These are phyloP conservation scores for Epichloe coenophiala DNA, from an alignment of 2,329 filamentous ascomycete species.

Conservation along the genomic window DNA sequence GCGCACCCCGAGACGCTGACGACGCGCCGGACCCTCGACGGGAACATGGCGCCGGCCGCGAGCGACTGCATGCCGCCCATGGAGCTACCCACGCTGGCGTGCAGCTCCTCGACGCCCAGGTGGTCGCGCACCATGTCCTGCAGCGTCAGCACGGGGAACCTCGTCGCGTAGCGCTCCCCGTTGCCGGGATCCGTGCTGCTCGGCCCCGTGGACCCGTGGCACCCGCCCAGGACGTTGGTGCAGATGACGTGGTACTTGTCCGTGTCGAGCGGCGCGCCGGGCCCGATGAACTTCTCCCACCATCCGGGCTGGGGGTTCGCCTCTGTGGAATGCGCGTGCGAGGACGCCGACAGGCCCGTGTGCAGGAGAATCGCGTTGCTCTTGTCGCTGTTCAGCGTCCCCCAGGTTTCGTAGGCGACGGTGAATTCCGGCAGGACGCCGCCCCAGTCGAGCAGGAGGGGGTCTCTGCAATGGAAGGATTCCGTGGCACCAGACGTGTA, in stretches of 20 bases:
- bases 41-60: slow-evolving; percentile 72
- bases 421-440: slow-evolving; percentile 77
- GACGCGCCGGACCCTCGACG: slow-evolving; percentile 66
- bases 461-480: slow-evolving; percentile 57
- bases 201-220: slow-evolving; percentile 89
- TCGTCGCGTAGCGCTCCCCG: slow-evolving; percentile 77
- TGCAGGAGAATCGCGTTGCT: slow-evolving; percentile 87
- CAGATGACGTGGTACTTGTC: slow-evolving; percentile 88
- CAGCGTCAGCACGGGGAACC: slow-evolving; percentile 90
- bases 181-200: slow-evolving; percentile 79
- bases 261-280: slow-evolving; percentile 73
- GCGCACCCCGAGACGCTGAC: slow-evolving; percentile 90
- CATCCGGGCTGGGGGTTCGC: slow-evolving; percentile 77
- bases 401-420: slow-evolving; percentile 86
- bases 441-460: slow-evolving; percentile 85
- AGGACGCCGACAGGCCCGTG: slow-evolving; percentile 92
- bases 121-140: slow-evolving; percentile 82
- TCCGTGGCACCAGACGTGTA: slow-evolving; percentile 85
- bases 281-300: slow-evolving; percentile 98
- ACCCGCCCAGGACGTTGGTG: slow-evolving; percentile 92
- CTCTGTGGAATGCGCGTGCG: slow-evolving; percentile 86
- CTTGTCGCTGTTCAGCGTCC: slow-evolving; percentile 60
- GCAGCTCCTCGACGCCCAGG: slow-evolving; percentile 63
- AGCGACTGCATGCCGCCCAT: slow-evolving; percentile 99
- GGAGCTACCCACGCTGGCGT: slow-evolving; percentile 86